Conservation (phyloP, 2,329 filamentous ascomycete genomes). For the Dothideomycetidae sp. region DNA sequence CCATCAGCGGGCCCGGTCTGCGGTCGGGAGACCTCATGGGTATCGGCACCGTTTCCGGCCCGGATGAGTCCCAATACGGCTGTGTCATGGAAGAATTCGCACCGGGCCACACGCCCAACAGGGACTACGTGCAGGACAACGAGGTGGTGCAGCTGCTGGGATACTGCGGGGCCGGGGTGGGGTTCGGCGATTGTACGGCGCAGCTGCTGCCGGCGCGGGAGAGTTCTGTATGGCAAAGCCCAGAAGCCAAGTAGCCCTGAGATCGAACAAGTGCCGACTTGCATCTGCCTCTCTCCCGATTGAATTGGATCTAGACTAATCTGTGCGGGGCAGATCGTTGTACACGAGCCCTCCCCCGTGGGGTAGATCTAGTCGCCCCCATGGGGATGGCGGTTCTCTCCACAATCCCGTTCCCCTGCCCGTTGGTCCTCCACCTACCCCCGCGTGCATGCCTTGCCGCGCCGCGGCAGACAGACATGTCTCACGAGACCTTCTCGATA, state of each 20-base stretch:
- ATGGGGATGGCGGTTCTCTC: no score
- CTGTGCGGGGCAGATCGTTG: no score
- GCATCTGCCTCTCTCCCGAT: slow-evolving; percentile 2
- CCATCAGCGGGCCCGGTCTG: slow-evolving; percentile 29
- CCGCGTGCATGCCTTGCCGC: no score
- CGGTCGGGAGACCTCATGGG: slow-evolving; percentile 30
- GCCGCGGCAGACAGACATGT: no score
- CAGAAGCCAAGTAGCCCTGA: slow-evolving; percentile 3
- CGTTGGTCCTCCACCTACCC: no score
- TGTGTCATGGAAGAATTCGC: slow-evolving; percentile 30
- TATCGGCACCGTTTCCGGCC: slow-evolving; percentile 31
- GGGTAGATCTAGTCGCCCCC: no score
- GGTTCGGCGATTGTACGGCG: slow-evolving; percentile 29
- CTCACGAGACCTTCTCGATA: no score
- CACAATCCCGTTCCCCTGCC: no score
- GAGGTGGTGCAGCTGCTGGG: slow-evolving; percentile 27
- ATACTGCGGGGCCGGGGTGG: slow-evolving; percentile 24
- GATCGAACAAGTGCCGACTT: not conserved
- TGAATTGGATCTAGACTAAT: no score
- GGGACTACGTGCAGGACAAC: slow-evolving; percentile 29
- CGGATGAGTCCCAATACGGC: slow-evolving; percentile 25
- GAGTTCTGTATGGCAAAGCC: slow-evolving; percentile 7
- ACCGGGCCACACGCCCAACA: slow-evolving; percentile 23
- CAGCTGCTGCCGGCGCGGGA: slow-evolving; percentile 20
- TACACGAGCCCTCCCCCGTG: no score